A percentile compares a stretch with the other conserved stretches of the same genome.
These are phyloP conservation scores for Niebla homalea DNA, from an alignment of 495 filamentous ascomycete species.

Conservation along the genomic window DNA sequence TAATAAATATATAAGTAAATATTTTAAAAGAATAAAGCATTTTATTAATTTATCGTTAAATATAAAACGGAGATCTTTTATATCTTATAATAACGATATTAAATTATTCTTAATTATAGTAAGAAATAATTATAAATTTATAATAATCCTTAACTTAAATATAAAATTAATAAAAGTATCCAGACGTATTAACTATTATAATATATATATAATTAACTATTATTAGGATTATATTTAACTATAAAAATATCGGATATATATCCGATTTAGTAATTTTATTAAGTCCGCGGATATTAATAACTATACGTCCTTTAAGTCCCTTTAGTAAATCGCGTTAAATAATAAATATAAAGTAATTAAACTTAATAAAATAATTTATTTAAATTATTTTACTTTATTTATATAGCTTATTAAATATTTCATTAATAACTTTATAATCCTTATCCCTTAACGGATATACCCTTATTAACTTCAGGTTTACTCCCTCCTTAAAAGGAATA, in stretches of 20 bases:
- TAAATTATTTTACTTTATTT: constrained; percentile 5
- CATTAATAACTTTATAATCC: constrained; percentile 7
- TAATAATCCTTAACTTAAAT: background rate
- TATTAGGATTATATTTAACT: background rate
- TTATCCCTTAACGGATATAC: background rate
- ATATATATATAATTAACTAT: background rate
- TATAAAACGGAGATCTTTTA: background rate
- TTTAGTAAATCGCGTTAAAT: constrained; percentile 3
- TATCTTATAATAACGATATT: constrained; percentile 1
- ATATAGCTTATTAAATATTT: constrained; percentile 10
- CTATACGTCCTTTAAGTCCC: background rate
- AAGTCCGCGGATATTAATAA: constrained; percentile 3
- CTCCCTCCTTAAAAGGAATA: background rate
- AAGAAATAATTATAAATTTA: constrained; percentile 2
- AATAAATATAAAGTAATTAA: constrained; percentile 9
- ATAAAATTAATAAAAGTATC: constrained; percentile 5
- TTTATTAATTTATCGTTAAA: too few species aligned
- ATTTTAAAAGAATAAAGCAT: too few species aligned
- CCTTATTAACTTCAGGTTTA: background rate
- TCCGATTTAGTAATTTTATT: constrained; percentile 1
- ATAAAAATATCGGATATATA: background rate
- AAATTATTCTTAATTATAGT: background rate
- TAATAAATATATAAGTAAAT: constrained; percentile 2
- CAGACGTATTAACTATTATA: background rate
- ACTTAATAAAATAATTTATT: background rate